Evolutionary conservation across 2,329 filamentous ascomycete genomes (phyloP).

Genomic region (Colletotrichum phormii): DNA sequence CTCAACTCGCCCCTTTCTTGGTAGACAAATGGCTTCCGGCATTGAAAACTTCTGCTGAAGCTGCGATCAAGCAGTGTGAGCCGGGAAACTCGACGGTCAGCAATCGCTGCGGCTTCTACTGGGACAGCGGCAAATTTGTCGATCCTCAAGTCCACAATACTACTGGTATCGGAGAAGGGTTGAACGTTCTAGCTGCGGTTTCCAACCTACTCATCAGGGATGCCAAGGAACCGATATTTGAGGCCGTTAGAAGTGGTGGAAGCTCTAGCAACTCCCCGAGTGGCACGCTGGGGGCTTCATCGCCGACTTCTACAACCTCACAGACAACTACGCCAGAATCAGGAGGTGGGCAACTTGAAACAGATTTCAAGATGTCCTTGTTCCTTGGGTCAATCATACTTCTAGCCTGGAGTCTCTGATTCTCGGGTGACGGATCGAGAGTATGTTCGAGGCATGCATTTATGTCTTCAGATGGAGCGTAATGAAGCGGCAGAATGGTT

Average conservation of each 20-base stretch:
- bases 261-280: neutral
- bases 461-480: neutral
- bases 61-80: slow-evolving; percentile 61
- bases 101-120: slow-evolving; percentile 58
- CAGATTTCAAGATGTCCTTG: neutral
- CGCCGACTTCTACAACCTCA: neutral
- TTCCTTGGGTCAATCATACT: neutral
- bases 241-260: neutral
- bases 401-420: neutral
- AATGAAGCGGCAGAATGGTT: neutral
- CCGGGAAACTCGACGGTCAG: slow-evolving; percentile 51
- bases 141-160: slow-evolving; percentile 54
- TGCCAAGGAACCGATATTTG: slow-evolving; percentile 8
- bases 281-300: neutral
- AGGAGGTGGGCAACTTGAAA: neutral
- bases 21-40: slow-evolving; percentile 55
- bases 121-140: slow-evolving; percentile 48
- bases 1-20: slow-evolving; percentile 62
- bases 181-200: slow-evolving; percentile 57
- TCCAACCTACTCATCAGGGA: slow-evolving; percentile 50
- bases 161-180: slow-evolving; percentile 59
- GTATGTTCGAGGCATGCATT: neutral
- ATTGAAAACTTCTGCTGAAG: slow-evolving; percentile 59
- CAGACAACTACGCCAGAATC: neutral
- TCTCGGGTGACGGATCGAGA: too few species aligned